Percentiles rank a stretch among this genome's conserved stretches.
These are phyloP conservation scores for Monilinia laxa DNA, from an alignment of 2,329 filamentous ascomycete genomes.

Conservation along the genomic window DNA sequence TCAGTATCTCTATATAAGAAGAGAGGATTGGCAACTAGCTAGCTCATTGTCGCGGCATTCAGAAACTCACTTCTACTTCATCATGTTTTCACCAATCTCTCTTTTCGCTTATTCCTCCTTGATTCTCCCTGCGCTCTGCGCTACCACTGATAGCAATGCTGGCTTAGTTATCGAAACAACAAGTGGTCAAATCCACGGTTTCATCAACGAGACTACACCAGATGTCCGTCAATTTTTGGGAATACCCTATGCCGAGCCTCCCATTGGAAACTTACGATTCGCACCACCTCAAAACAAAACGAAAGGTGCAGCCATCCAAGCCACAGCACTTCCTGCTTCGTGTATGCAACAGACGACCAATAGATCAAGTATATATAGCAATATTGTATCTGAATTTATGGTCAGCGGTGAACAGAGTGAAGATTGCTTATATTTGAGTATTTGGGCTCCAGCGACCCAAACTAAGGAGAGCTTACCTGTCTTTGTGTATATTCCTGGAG, in stretches of 20 bases:
- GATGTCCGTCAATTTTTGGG: slow-evolving; percentile 41
- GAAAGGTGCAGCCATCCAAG: slow-evolving; percentile 23
- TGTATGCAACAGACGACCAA: slow-evolving; percentile 28
- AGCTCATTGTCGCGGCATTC: not conserved
- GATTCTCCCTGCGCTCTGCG: not conserved
- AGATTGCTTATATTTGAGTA: slow-evolving; percentile 43
- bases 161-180: slow-evolving; percentile 26
- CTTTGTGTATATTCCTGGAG: slow-evolving; percentile 47
- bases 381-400: not conserved
- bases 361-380: slow-evolving; percentile 24
- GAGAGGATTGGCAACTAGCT: not conserved
- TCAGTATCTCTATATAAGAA: not conserved
- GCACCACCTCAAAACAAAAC: slow-evolving; percentile 34
- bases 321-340: slow-evolving; percentile 29
- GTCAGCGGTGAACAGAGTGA: slow-evolving; percentile 30
- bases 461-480: slow-evolving; percentile 41
- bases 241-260: slow-evolving; percentile 44
- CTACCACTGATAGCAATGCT: not conserved
- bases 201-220: slow-evolving; percentile 28
- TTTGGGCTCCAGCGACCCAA: slow-evolving; percentile 39
- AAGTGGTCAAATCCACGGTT: slow-evolving; percentile 26
- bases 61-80: not conserved
- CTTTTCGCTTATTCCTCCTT: slow-evolving; percentile 1
- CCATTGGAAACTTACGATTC: slow-evolving; percentile 43
- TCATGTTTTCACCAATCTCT: not conserved